Conservation (phyloP, 2,329 filamentous ascomycete genomes). For the Penicillium sp. region DNA sequence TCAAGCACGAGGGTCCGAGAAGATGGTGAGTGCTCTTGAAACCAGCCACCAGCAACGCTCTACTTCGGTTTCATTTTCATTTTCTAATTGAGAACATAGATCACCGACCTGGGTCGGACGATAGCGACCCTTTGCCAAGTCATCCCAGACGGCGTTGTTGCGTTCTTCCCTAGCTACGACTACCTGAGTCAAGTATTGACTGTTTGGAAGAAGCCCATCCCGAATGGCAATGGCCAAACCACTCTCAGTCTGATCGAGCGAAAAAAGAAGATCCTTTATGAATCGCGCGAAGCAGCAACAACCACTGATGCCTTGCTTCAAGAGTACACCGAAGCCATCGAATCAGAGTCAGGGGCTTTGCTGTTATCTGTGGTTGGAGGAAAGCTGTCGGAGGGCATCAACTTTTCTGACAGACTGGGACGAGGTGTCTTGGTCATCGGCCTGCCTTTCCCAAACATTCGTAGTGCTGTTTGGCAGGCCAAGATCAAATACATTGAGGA, state of each 20-base stretch:
- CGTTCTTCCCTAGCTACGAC: conserved; percentile 93
- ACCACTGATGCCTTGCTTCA: conserved; percentile 65
- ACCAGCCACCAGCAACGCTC: not conserved
- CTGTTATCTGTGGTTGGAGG: conserved; percentile 89
- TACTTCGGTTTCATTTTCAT: not conserved
- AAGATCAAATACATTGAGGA: conserved; percentile 81
- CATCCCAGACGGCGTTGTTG: conserved; percentile 83
- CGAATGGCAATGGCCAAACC: conserved; percentile 25
- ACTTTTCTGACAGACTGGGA: conserved; percentile 87
- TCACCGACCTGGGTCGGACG: conserved; percentile 67
- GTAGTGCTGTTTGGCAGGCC: conserved; percentile 86
- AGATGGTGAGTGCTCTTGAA: conserved; percentile 48
- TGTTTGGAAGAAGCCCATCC: conserved; percentile 53
- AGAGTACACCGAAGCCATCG: conserved; percentile 67
- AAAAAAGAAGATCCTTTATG: conserved; percentile 50
- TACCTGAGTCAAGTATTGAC: conserved; percentile 73
- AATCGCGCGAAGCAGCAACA: conserved; percentile 43
- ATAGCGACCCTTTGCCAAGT: conserved; percentile 66
- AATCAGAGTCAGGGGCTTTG: conserved; percentile 62
- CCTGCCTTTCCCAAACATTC: conserved; percentile 85
- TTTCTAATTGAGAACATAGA: conserved; percentile 33
- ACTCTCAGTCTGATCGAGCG: conserved; percentile 31
- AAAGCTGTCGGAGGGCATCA: conserved; percentile 95
- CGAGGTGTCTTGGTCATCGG: conserved; percentile 89
- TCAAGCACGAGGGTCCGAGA: conserved; percentile 64